phyloP scores from a whole-genome alignment of 2,329 filamentous ascomycete genomes.

The Stachybotrys elegans region DNA sequence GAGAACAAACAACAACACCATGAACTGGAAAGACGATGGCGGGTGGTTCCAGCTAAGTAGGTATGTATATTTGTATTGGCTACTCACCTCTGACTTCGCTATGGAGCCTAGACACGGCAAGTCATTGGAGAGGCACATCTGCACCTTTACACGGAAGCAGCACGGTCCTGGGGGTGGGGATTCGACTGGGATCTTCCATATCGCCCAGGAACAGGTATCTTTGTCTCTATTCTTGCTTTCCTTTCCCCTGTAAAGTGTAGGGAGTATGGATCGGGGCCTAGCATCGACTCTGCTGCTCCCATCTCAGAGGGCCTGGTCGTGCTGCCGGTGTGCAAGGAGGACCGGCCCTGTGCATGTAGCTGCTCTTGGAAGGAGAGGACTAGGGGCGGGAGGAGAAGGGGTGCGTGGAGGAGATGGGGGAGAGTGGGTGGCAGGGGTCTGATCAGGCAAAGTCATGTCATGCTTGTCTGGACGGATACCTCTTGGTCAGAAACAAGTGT shows the following conservation, averaged over 20 bases:
- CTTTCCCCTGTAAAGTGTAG: not conserved
- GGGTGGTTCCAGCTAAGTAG: too few relatives aligned
- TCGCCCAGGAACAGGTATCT: conserved; percentile 33
- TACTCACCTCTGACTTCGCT: too few relatives aligned
- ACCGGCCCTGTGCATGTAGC: conserved; percentile 35
- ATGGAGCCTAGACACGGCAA: conserved; percentile 38
- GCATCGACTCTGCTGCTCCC: conserved; percentile 23
- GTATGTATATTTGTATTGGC: not conserved
- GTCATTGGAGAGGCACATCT: conserved; percentile 43
- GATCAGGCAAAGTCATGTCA: too few relatives aligned
- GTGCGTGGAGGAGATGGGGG: conserved; percentile 36
- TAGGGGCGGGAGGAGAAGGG: conserved; percentile 16
- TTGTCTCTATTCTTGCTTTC: conserved; percentile 15
- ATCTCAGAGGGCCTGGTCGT: conserved; percentile 17
- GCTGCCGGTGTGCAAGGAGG: conserved; percentile 20
- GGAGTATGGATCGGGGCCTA: conserved; percentile 15
- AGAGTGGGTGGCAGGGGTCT: conserved; percentile 18
- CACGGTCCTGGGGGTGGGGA: conserved; percentile 42
- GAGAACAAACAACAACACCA: too few relatives aligned
- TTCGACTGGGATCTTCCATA: conserved; percentile 29
- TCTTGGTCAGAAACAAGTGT: too few relatives aligned
- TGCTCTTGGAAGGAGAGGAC: conserved; percentile 46
- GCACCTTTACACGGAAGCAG: conserved; percentile 43
- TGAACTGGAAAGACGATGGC: conserved; percentile 43
- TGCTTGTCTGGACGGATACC: too few relatives aligned